Base-by-base conservation (phyloP, 495 filamentous ascomycete species). In the Aspergillus cavernicola region DNA sequence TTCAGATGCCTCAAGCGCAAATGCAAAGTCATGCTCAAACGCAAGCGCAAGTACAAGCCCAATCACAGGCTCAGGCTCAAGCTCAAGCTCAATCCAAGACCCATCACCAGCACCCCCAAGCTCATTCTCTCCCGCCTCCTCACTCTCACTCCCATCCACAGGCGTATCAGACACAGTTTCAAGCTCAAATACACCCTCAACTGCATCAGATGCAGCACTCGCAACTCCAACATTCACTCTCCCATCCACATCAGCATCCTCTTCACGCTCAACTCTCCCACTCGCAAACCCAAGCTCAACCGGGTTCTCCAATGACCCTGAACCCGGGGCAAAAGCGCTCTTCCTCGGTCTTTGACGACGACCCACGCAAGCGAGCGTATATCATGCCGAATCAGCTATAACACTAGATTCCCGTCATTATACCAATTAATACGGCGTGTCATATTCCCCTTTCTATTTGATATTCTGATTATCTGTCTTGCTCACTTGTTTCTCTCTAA, bases 291-390 rank as follows among this genome's bases (percentile, higher is more conserved):
- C 55, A 57, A 8, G 13, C 48, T 12, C 58, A 60, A 24, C 33
- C 51, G 10, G 26, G 32, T 15, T 60, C 65, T 6, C 44, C 53
- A 0, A 44, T 60, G 38, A 55, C 61, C 20, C 15, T 63, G 42
- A 67, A 68, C 22, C 57, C 53, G 16, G 44, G 52, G 18, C 59
- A 64, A 26, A 70, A 71, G 39, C 68, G 63, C 15, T 37, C 61
- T 2, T 55, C 60, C 2, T 51, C 60, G 23, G 50, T 31, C 1
- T 29, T 57, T 9, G 67, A 73, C 15, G 64, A 73, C 0, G 68
- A 71, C 8, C 52, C 66, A 1, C 66, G 63, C 29, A 71, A 71
- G 44, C 65, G 67, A 19, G 56, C 65, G 38, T 63, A 61, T 19
- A 62, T 65, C 9, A 71, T 66, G 11, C 68, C 70, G 18, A 59